Base-by-base conservation (phyloP, 306 rosid species). In the Sindora glabra region DNA sequence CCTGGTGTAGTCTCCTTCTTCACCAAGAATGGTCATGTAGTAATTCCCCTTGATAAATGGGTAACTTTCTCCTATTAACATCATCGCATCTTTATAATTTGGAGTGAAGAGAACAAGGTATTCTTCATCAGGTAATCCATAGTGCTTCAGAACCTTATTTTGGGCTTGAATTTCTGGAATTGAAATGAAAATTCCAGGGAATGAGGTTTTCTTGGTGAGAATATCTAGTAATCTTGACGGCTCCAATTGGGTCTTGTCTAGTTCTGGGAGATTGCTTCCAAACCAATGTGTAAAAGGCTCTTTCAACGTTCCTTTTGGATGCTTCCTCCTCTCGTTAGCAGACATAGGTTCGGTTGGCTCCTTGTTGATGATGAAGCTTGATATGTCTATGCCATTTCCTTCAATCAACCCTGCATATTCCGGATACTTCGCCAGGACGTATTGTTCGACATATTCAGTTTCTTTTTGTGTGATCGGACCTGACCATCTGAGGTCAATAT, bases 381-480 rank as follows among this genome's bases (percentile, higher is more conserved):
- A 74, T 13, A 71, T 46, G 39, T 80, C 90, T 57, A 84, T 59
- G n/a, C 81, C 82, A 26, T 80, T 80, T 40, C 79, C 88, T 48
- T 72, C 83, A 37, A 73, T 85, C 16, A 67, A 54, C 22, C 81
- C 76, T 54, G 81, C 69, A 52, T 90, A 87, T 72, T 90, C 84
- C 4, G 95, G 97, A 57, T 90, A 90, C 74, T 90, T 84, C 27
- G 95, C 89, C 6, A 84, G 65, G 8, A 90, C 94, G 69, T 90
- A 90, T 36, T 87, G 76, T 39, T 82, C 89, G 40, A 90, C 95
- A 73, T 87, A 90, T 54, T 76, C 79, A 78, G 65, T 90, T 74
- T 90, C 97, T 39, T 78, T 83, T 49, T 80, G 89, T 18, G 97
- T 90, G 61, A 87, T 87, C 11, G 94, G 97, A 44, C 90, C 97